These are phyloP conservation scores for Cryphonectria nitschkei DNA, from an alignment of 2,329 filamentous ascomycete species.

Conservation along the genomic window DNA sequence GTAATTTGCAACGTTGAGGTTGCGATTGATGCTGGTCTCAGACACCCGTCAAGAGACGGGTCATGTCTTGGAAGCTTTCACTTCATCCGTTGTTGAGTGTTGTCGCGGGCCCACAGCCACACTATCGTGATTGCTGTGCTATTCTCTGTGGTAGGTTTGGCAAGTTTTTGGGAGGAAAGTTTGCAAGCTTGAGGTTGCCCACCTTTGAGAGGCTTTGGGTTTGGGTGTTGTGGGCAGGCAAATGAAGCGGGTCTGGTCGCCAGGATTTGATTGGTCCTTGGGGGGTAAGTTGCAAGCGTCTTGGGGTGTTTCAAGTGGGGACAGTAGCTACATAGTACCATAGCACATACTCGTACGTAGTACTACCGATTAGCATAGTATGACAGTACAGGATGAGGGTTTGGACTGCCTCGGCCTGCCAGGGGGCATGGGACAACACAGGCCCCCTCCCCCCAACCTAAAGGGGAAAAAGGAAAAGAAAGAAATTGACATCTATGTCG, in stretches of 20 bases:
- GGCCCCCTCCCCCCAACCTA: background rate
- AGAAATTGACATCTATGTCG: background rate
- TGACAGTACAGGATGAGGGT: background rate
- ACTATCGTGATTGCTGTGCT: constrained; percentile 12
- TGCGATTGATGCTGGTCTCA: constrained; percentile 1
- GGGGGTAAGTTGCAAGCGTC: background rate
- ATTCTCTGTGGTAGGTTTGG: background rate
- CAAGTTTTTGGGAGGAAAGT: constrained; percentile 7
- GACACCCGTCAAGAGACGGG: constrained; percentile 27
- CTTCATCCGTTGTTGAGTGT: constrained; percentile 26
- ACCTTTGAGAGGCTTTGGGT: background rate
- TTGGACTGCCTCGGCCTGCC: background rate
- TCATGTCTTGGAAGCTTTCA: constrained; percentile 19
- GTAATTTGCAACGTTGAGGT: background rate
- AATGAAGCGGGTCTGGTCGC: background rate
- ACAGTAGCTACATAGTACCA: background rate
- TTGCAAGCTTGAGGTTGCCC: background rate
- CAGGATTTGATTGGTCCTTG: background rate
- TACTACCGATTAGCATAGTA: no score
- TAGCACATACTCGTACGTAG: no score
- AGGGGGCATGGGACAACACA: background rate
- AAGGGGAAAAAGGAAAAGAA: background rate
- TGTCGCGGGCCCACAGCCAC: constrained; percentile 10
- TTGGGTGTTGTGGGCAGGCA: background rate
- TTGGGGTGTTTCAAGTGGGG: background rate